Percentiles rank a stretch among this genome's conserved stretches.
These are phyloP conservation scores for Candida morakotiae DNA, from an alignment of 805 yeast species.

Conservation along the genomic window DNA sequence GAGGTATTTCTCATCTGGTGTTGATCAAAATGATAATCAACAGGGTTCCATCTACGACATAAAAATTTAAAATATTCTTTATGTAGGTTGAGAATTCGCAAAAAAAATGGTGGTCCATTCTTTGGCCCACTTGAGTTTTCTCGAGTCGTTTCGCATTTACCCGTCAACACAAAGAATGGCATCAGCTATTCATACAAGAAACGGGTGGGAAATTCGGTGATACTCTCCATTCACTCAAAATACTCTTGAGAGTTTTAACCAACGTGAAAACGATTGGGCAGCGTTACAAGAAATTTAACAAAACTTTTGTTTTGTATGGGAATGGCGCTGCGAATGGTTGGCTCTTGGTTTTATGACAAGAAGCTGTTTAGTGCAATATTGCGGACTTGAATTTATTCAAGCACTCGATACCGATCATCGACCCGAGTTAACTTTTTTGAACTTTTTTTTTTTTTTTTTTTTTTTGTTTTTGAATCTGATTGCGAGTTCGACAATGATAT, in stretches of 20 bases:
- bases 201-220: slow-evolving; percentile 68
- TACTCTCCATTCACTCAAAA: slow-evolving; percentile 42
- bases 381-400: slow-evolving; percentile 38
- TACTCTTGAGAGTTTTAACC: slow-evolving; percentile 52
- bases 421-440: slow-evolving; percentile 37
- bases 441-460: slow-evolving; percentile 9
- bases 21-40: too few species aligned
- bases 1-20: too few species aligned
- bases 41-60: too few species aligned
- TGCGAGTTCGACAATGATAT: slow-evolving; percentile 37
- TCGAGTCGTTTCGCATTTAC: slow-evolving; percentile 46
- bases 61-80: too few species aligned
- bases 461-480: not conserved
- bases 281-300: slow-evolving; percentile 49
- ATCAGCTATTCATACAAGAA: slow-evolving; percentile 11
- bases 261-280: slow-evolving; percentile 57
- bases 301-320: slow-evolving; percentile 35
- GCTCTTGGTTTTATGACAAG: slow-evolving; percentile 27
- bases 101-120: not conserved
- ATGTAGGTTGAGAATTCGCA: too few species aligned
- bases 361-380: slow-evolving; percentile 58
- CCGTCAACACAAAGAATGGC: slow-evolving; percentile 31
- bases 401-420: slow-evolving; percentile 66
- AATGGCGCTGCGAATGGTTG: slow-evolving; percentile 55
- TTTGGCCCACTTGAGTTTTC: slow-evolving; percentile 24